Conservation (phyloP, 2,329 filamentous ascomycete genomes). For the Magnaporthiopsis incrustans region DNA sequence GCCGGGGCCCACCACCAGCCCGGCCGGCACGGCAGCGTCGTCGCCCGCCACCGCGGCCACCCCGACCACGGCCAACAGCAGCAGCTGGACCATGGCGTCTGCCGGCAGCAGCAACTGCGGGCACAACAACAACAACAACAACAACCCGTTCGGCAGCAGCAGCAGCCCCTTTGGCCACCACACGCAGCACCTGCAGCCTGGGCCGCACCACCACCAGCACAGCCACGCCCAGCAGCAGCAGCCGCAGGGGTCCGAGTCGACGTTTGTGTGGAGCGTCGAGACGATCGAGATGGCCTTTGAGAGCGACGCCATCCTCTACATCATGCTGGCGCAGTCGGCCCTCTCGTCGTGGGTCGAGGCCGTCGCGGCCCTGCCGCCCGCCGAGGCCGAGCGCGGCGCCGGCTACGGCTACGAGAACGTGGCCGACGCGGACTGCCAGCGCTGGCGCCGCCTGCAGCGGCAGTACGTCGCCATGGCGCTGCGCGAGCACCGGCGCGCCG, state of each 20-base stretch:
- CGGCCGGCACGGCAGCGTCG: too few species aligned
- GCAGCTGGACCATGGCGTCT: background rate
- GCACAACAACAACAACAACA: background rate
- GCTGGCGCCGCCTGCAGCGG: slow-evolving; percentile 22
- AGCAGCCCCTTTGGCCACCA: too few species aligned
- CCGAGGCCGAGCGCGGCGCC: slow-evolving; percentile 18
- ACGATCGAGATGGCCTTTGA: slow-evolving; percentile 24
- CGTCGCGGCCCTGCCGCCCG: slow-evolving; percentile 12
- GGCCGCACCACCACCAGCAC: background rate
- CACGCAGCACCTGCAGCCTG: background rate
- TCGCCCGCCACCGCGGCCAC: too few species aligned
- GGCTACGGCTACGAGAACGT: background rate
- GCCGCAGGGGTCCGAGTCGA: background rate
- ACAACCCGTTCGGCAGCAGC: too few species aligned
- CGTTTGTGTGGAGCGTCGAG: slow-evolving; percentile 23
- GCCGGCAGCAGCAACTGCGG: background rate
- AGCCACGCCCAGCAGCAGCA: background rate
- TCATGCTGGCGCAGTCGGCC: slow-evolving; percentile 27
- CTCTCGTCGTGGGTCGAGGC: slow-evolving; percentile 24
- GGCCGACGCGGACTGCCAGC: slow-evolving; percentile 10
- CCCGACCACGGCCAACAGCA: too few species aligned
- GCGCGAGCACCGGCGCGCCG: slow-evolving; percentile 27
- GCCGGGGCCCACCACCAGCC: too few species aligned
- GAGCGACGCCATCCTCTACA: slow-evolving; percentile 25
- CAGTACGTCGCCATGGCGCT: slow-evolving; percentile 27